A percentile compares a stretch with the other conserved stretches of the same genome.
phyloP scores from a whole-genome alignment of 768 basidiomycete genomes.

The Tephrocybe sp. region DNA sequence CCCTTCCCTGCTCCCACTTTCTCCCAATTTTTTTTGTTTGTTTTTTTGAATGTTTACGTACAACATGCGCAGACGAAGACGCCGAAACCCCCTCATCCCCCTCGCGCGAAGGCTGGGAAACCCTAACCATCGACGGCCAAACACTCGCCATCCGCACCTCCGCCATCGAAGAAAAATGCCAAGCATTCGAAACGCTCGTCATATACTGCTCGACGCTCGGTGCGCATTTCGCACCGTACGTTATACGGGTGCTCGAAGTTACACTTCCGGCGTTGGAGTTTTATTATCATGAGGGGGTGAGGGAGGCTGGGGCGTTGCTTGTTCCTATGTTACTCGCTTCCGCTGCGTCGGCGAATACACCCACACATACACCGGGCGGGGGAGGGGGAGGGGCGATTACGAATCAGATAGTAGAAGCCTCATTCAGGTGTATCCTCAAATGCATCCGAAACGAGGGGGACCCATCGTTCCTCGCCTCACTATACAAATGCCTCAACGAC shows the following conservation, averaged over 20 bases:
- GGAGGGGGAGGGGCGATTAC: too few species aligned
- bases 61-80: slow-evolving; percentile 49
- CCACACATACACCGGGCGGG: too few species aligned
- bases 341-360: too few species aligned
- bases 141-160: slow-evolving; percentile 76
- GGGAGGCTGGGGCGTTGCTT: slow-evolving; percentile 76
- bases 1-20: not conserved
- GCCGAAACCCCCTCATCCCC: slow-evolving; percentile 32
- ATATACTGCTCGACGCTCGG: slow-evolving; percentile 74
- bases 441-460: slow-evolving; percentile 69
- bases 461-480: slow-evolving; percentile 71
- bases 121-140: slow-evolving; percentile 73
- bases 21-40: too few species aligned
- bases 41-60: not conserved
- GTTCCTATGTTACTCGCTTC: slow-evolving; percentile 73
- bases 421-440: slow-evolving; percentile 62
- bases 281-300: slow-evolving; percentile 82
- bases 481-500: slow-evolving; percentile 69
- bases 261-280: slow-evolving; percentile 69
- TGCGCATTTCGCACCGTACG: slow-evolving; percentile 66
- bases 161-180: slow-evolving; percentile 82
- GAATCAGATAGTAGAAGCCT: slow-evolving; percentile 71
- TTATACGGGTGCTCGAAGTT: slow-evolving; percentile 68
- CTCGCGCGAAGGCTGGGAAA: slow-evolving; percentile 71
- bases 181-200: slow-evolving; percentile 84